These are phyloP conservation scores for Plasmodium cynomolgi DNA, from an alignment of 169 alveolate species.

Conservation along the genomic window DNA sequence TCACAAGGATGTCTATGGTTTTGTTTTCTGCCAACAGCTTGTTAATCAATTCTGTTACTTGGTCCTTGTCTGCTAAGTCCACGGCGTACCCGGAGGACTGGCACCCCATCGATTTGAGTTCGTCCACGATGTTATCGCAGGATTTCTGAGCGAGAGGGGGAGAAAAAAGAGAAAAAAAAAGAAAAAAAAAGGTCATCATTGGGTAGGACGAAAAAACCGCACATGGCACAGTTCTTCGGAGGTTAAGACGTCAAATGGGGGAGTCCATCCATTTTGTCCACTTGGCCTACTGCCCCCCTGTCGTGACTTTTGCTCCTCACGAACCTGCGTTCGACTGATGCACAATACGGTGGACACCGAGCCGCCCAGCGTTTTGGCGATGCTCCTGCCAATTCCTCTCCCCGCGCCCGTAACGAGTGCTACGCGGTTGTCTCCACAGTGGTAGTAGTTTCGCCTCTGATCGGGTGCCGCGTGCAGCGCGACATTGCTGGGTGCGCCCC, in stretches of 20 bases:
- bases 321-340: conserved; percentile 77
- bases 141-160: conserved; percentile 59
- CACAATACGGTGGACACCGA: conserved; percentile 78
- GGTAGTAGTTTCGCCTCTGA: conserved; percentile 34
- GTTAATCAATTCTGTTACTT: conserved; percentile 68
- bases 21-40: conserved; percentile 78
- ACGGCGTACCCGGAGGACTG: conserved; percentile 76
- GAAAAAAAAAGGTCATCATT: not conserved
- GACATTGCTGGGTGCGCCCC: not conserved
- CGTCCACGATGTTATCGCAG: conserved; percentile 79
- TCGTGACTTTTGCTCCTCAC: not conserved
- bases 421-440: conserved; percentile 76
- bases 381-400: conserved; percentile 80
- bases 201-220: not conserved
- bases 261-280: not conserved
- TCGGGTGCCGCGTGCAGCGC: not conserved
- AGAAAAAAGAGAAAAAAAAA: not conserved
- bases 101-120: conserved; percentile 60
- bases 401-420: conserved; percentile 84
- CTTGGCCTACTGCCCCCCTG: not conserved
- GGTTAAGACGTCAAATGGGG: not conserved
- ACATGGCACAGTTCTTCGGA: not conserved
- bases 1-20: conserved; percentile 90
- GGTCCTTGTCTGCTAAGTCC: conserved; percentile 77
- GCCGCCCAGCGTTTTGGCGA: conserved; percentile 78